These are phyloP conservation scores for Inonotus obliquus DNA, from an alignment of 1,284 basidiomycete genomes.

Conservation along the genomic window DNA sequence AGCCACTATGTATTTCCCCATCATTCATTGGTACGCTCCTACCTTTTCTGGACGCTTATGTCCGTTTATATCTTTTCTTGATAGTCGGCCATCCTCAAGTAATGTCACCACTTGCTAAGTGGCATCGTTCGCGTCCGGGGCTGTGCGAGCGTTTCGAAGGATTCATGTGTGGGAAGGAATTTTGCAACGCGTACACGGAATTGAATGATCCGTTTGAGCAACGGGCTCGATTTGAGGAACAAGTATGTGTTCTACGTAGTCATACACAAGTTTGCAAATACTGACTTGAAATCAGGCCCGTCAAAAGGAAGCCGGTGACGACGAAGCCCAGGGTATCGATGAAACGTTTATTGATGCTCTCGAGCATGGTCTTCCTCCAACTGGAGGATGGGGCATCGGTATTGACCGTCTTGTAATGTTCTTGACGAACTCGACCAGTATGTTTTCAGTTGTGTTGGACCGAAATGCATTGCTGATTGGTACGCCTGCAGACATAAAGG, in stretches of 20 bases:
- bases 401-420: slow-evolving; percentile 96
- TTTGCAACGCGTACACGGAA: slow-evolving; percentile 98
- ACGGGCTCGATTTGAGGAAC: slow-evolving; percentile 93
- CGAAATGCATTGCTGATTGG: slow-evolving; percentile 16
- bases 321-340: slow-evolving; percentile 96
- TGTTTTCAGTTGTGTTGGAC: slow-evolving; percentile 28
- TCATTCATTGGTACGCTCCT: slow-evolving; percentile 77
- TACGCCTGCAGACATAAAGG: slow-evolving; percentile 72
- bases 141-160: slow-evolving; percentile 98
- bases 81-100: slow-evolving; percentile 96
- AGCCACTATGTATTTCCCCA: slow-evolving; percentile 94
- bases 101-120: slow-evolving; percentile 98
- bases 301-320: slow-evolving; percentile 96
- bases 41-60: background rate
- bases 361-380: slow-evolving; percentile 96
- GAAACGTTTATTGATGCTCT: slow-evolving; percentile 94
- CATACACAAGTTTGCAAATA: slow-evolving; percentile 6
- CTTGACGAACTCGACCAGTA: slow-evolving; percentile 87
- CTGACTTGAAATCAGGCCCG: slow-evolving; percentile 42
- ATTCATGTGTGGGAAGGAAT: slow-evolving; percentile 98
- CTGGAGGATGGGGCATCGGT: slow-evolving; percentile 94
- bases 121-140: slow-evolving; percentile 89
- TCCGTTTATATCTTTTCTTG: background rate
- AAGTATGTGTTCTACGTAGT: slow-evolving; percentile 38
- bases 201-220: slow-evolving; percentile 98